Percentiles rank a stretch among this genome's conserved stretches.
These are phyloP conservation scores for Parathielavia appendiculata DNA, from an alignment of 495 filamentous ascomycete genomes.

Conservation along the genomic window DNA sequence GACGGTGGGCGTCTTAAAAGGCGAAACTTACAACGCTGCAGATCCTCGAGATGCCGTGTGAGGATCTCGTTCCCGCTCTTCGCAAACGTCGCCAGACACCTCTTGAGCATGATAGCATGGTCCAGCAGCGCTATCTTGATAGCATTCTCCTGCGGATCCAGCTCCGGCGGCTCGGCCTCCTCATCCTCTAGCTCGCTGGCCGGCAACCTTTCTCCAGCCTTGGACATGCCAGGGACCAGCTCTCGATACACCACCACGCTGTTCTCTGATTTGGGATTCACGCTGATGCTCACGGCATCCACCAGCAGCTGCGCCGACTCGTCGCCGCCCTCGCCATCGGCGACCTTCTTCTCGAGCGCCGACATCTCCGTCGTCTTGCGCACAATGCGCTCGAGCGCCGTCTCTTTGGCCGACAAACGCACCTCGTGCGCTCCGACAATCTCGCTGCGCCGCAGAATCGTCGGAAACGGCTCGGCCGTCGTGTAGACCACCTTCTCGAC, in stretches of 20 bases:
- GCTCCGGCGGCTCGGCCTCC: slow-evolving; percentile 45
- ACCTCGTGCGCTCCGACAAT: slow-evolving; percentile 62
- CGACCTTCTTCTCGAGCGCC: slow-evolving; percentile 65
- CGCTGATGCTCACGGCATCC: slow-evolving; percentile 66
- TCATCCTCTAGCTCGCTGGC: slow-evolving; percentile 43
- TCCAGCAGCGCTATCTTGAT: slow-evolving; percentile 82
- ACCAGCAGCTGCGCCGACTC: slow-evolving; percentile 56
- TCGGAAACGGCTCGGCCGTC: slow-evolving; percentile 83
- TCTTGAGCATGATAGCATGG: slow-evolving; percentile 80
- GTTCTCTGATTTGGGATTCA: slow-evolving; percentile 59
- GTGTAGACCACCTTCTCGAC: slow-evolving; percentile 85
- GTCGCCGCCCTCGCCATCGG: slow-evolving; percentile 64
- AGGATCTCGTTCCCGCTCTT: slow-evolving; percentile 51
- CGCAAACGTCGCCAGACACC: slow-evolving; percentile 67
- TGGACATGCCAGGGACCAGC: slow-evolving; percentile 53
- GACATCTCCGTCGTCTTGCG: slow-evolving; percentile 84
- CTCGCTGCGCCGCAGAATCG: slow-evolving; percentile 83
- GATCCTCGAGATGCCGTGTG: slow-evolving; percentile 38
- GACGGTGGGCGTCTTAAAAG: slow-evolving; percentile 1
- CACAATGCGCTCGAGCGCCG: slow-evolving; percentile 84
- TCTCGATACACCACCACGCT: slow-evolving; percentile 72
- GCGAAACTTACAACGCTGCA: slow-evolving; percentile 46
- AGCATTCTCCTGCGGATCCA: slow-evolving; percentile 72
- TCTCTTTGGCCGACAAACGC: slow-evolving; percentile 69
- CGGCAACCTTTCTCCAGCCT: slow-evolving; percentile 40